phyloP scores from a whole-genome alignment of 2,329 filamentous ascomycete genomes.

The Thielaviopsis punctulata region DNA sequence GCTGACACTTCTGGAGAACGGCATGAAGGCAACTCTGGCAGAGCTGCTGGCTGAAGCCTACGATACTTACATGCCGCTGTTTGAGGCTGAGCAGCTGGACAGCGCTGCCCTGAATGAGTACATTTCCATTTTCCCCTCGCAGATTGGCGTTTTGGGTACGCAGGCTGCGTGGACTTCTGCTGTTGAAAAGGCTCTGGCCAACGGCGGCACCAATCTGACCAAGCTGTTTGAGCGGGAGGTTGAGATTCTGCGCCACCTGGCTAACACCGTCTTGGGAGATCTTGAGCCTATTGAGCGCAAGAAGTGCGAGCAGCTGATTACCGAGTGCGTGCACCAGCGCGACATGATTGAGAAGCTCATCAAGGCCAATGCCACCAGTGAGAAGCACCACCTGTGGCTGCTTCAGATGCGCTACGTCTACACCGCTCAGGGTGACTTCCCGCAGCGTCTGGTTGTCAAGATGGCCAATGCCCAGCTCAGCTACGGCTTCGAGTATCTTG shows the following conservation, averaged over 20 bases:
- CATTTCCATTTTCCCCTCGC: slow-evolving; percentile 70
- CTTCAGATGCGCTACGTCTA: slow-evolving; percentile 97
- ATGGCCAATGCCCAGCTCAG: slow-evolving; percentile 94
- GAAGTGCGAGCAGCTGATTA: slow-evolving; percentile 97
- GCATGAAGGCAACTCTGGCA: slow-evolving; percentile 87
- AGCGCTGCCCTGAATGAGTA: slow-evolving; percentile 57
- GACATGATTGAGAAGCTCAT: slow-evolving; percentile 82
- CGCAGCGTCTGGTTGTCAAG: slow-evolving; percentile 71
- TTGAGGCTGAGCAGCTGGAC: slow-evolving; percentile 55
- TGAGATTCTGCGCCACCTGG: slow-evolving; percentile 68
- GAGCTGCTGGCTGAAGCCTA: slow-evolving; percentile 79
- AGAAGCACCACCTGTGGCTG: slow-evolving; percentile 80
- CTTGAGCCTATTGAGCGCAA: slow-evolving; percentile 74
- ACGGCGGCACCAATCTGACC: slow-evolving; percentile 47
- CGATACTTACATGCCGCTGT: slow-evolving; percentile 63
- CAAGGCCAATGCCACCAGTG: slow-evolving; percentile 51
- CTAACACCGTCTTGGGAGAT: slow-evolving; percentile 76
- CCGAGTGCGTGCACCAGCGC: slow-evolving; percentile 94
- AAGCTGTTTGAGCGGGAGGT: slow-evolving; percentile 72
- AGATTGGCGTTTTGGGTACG: slow-evolving; percentile 86
- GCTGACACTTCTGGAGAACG: slow-evolving; percentile 80
- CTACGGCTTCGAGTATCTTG: slow-evolving; percentile 96
- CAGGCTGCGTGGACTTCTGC: slow-evolving; percentile 87
- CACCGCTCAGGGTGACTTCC: slow-evolving; percentile 53
- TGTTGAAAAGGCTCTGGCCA: slow-evolving; percentile 59